Conservation (phyloP, 2,329 filamentous ascomycete species). For the Sarocladiaceae sp. region DNA sequence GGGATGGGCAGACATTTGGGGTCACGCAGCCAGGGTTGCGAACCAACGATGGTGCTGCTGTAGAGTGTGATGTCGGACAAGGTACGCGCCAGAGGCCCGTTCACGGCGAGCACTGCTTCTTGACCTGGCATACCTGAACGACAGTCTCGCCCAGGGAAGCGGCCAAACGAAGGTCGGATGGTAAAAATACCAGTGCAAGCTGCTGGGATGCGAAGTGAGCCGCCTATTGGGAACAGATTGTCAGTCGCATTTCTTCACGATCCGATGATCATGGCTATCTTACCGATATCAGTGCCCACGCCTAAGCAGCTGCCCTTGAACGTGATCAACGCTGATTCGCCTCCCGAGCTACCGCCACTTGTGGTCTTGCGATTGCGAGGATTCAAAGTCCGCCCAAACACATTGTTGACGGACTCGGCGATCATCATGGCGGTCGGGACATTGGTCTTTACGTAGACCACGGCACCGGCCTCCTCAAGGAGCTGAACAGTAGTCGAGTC, state of each 20-base stretch:
- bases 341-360: constrained; percentile 62
- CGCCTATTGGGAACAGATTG: background rate
- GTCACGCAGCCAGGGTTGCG: constrained; percentile 53
- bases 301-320: constrained; percentile 57
- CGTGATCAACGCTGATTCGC: constrained; percentile 59
- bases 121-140: constrained; percentile 10
- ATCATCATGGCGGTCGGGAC: constrained; percentile 66
- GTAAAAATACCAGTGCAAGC: constrained; percentile 33
- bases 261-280: background rate
- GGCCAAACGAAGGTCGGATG: constrained; percentile 29
- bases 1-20: constrained; percentile 55
- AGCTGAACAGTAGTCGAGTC: constrained; percentile 44
- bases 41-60: constrained; percentile 44
- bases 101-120: constrained; percentile 6
- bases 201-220: constrained; percentile 17
- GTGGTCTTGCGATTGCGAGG: constrained; percentile 56
- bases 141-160: constrained; percentile 18
- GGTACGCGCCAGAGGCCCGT: constrained; percentile 46
- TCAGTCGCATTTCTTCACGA: background rate
- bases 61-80: constrained; percentile 41
- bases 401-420: constrained; percentile 61
- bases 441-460: constrained; percentile 55
- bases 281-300: constrained; percentile 58
- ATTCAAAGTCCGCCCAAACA: constrained; percentile 59
- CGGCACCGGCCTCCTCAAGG: constrained; percentile 43